These are phyloP conservation scores for Evernia prunastri DNA, from an alignment of 495 filamentous ascomycete genomes.

Conservation along the genomic window DNA sequence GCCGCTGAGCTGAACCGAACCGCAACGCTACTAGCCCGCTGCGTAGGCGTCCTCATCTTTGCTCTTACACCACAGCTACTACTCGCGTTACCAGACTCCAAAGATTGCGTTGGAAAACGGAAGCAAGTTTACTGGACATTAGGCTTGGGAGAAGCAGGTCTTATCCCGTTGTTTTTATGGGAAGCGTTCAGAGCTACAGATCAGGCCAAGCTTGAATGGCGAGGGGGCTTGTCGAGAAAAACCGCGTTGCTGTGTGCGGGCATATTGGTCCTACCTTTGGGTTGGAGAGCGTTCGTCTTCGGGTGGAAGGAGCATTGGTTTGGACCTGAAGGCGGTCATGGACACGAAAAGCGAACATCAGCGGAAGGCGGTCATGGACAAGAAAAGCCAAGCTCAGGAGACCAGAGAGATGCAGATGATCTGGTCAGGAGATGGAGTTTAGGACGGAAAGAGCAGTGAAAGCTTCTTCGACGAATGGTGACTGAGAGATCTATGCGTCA, in stretches of 20 bases:
- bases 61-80: constrained; percentile 16
- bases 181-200: constrained; percentile 17
- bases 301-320: constrained; percentile 13
- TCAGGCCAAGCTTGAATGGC: constrained; percentile 4
- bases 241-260: constrained; percentile 13
- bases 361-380: neutral
- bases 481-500: neutral
- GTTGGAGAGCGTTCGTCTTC: constrained; percentile 15
- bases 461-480: neutral
- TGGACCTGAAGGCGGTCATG: neutral
- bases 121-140: constrained; percentile 16
- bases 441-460: neutral
- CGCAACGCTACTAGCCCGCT: constrained; percentile 8
- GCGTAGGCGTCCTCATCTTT: constrained; percentile 8
- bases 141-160: constrained; percentile 7
- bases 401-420: neutral
- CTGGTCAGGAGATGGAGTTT: neutral
- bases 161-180: constrained; percentile 19
- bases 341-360: neutral
- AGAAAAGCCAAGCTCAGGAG: neutral
- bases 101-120: constrained; percentile 12
- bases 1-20: constrained; percentile 8
- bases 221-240: constrained; percentile 5
- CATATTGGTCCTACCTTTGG: neutral
- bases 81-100: constrained; percentile 13